Conservation (phyloP, 257 asterid genomes). For the Mentha longifolia region DNA sequence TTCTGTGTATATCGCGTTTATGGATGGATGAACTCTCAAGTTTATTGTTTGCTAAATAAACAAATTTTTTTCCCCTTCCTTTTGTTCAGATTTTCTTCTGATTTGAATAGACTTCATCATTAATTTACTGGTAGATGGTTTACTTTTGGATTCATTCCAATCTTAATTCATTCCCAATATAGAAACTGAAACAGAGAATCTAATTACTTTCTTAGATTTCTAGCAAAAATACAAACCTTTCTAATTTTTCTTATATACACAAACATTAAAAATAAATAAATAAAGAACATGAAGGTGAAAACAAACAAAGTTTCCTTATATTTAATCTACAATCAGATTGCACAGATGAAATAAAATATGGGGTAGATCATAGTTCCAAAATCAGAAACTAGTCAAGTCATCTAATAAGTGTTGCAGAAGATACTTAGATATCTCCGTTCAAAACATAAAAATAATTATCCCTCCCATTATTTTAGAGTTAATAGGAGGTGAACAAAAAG, state of each 20-base stretch:
- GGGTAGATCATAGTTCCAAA: not conserved
- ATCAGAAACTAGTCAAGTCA: not conserved
- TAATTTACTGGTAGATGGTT: not conserved
- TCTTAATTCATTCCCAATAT: not conserved
- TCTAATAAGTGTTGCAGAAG: not conserved
- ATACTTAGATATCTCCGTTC: constrained; percentile 1
- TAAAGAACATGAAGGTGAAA: no score
- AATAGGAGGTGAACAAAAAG: constrained; percentile 26
- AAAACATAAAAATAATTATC: constrained; percentile 20
- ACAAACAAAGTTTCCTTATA: no score
- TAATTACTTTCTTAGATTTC: not conserved
- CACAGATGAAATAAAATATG: not conserved
- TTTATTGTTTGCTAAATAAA: constrained; percentile 19
- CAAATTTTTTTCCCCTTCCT: not conserved
- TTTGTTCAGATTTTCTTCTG: not conserved
- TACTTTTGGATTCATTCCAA: no score
- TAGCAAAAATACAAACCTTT: not conserved
- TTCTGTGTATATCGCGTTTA: constrained; percentile 39
- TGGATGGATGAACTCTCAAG: constrained; percentile 41
- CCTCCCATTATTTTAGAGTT: constrained; percentile 7
- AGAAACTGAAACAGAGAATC: not conserved
- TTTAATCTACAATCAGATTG: not conserved
- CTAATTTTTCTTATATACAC: no score
- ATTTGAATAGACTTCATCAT: no score
- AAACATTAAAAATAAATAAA: no score